Conservation (phyloP, 345 rosid genomes). For the Salix purpurea region DNA sequence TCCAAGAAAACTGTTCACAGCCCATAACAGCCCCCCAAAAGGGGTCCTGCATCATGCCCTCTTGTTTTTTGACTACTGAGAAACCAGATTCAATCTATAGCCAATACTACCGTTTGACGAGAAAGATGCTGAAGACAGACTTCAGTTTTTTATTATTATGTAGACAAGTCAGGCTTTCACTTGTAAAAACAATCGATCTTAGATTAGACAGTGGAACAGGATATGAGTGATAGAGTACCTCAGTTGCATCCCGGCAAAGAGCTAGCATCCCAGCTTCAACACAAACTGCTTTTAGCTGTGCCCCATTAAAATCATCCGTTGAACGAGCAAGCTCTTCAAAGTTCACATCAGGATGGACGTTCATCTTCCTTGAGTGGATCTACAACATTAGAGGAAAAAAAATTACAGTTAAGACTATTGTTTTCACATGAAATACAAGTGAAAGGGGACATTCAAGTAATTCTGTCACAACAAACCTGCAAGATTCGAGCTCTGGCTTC, state of each 20-base stretch:
- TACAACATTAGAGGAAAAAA: slow-evolving; percentile 16
- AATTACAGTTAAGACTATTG: neutral
- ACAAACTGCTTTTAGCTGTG: slow-evolving; percentile 96
- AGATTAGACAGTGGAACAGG: neutral
- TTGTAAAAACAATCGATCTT: neutral
- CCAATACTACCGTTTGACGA: no score
- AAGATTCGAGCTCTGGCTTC: slow-evolving; percentile 98
- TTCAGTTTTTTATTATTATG: neutral
- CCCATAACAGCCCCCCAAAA: no score
- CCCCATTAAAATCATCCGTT: slow-evolving; percentile 97
- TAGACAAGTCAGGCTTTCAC: neutral
- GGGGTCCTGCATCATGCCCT: no score
- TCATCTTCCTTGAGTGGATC: slow-evolving; percentile 99
- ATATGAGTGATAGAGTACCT: slow-evolving; percentile 40
- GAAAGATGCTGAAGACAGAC: no score
- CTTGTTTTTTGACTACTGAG: no score
- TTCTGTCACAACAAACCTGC: slow-evolving; percentile 42
- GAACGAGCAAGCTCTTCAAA: slow-evolving; percentile 99
- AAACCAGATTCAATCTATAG: no score
- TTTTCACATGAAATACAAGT: neutral
- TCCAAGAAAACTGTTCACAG: no score
- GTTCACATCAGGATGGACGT: slow-evolving; percentile 89
- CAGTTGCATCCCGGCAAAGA: slow-evolving; percentile 96
- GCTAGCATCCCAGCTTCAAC: slow-evolving; percentile 99
- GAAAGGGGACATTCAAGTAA: neutral